Evolutionary conservation across 116 monocot genomes (phyloP), one percentile per base, ranked within the genome.

Genomic region (Trichopus zeylanicus): DNA sequence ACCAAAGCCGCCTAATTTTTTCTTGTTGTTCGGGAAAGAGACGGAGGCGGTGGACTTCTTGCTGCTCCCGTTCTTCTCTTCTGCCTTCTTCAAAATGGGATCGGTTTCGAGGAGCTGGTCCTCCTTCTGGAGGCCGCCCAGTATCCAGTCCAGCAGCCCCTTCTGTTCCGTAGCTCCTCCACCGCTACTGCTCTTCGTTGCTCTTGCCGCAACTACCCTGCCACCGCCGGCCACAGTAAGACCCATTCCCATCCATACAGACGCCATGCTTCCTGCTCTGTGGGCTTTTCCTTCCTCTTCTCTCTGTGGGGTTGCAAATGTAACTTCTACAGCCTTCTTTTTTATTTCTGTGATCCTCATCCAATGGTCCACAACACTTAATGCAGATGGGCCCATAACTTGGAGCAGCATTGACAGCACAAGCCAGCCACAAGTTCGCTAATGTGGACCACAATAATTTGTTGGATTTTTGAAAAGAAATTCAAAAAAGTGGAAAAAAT

Each of bases 71-170:
- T 60, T 65, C 56, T 69, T 78, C 47, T 60, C 86, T 23, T 84
- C 76, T 1, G 79, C 84, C 73, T 93, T 84, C 29, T 88, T 68
- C 29, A 93, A 79, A 53, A 88, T 60, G 20, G 92, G 92, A 54
- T 93, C 88, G 1, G 92, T 93, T 67, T 93, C 92, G 16, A 88
- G 58, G 13, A 93, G 79, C 74, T 93, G 88, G 48, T 85, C 92
- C 21, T 85, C 66, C 70, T 88, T 88, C 61, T 69, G 72, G 48
- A 93, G 54, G 0, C 56, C 71, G 6, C 79, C 77, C 3, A 84
- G 27, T 31, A 93, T 75, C 79, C 78, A 79, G 30, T 93, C 92
- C 27, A 92, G 6, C 0, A 70, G 71, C 6, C 84, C 81, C 66
- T 92, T 92, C 73, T 84, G 68, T 53, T 92, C 88, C 24, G 51